Evolutionary conservation across 768 basidiomycete genomes (phyloP), one percentile per base, ranked within the genome.

Genomic region (Rhizopogon vesiculosus): DNA sequence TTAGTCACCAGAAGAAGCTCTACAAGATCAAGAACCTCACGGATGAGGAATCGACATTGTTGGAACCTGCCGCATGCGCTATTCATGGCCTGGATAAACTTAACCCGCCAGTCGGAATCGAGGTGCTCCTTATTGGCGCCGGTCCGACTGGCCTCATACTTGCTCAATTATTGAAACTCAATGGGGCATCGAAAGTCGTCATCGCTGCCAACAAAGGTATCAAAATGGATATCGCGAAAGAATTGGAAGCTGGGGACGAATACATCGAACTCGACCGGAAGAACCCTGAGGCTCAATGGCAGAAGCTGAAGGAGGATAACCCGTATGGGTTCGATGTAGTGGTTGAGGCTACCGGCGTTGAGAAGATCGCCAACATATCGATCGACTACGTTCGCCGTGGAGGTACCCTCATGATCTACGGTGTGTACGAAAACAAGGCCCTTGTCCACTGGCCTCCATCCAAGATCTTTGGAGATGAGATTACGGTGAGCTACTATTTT

Each of bases 311-410:
- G 74, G 71, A 85, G 55, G 86, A 87, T 58, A 85, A 93, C 60
- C 91, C 89, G 5, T 86, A 92, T 65, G 93, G 93, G 2, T 94
- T 94, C 66, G 91, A 93, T 66, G 83, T 91, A n/a, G 91, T 92
- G 16, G 80, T 76, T 44, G 87, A 89, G 66, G 87, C 86, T 44
- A 89, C 88, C 0, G 93, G 93, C 33, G 86, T 89, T 31, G 91
- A 93, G 72, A 85, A 85, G 64, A 71, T 96, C 42, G 92, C 89
- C n/a, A 86, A 93, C 63, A 86, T 91, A 31, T 78, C 89, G 57
- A 93, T 95, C 76, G 85, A 93, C 74, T 93, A 92, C 64, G 93
- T 96, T 25, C 79, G 91, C 35, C 75, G 91, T 29, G 91, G 91
- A 15, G 91, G 90, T 16, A 91, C 90, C 3, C 69, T 92, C 66